Evolutionary conservation across 2,329 filamentous ascomycete species (phyloP).

Genomic region (Fusarium piperis): DNA sequence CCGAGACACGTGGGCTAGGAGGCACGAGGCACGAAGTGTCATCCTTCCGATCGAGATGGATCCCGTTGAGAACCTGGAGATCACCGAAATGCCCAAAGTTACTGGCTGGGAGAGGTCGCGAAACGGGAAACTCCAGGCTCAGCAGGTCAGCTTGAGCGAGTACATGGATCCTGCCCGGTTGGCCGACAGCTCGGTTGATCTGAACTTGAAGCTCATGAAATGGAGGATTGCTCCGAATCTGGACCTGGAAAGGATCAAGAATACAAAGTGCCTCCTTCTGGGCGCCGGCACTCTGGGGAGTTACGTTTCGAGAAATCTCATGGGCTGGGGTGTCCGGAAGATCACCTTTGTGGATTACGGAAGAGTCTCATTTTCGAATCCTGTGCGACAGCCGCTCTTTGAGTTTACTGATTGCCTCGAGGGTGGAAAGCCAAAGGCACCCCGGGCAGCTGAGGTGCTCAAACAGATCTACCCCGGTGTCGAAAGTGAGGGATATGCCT

Average conservation of each 20-base stretch:
- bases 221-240: conserved; percentile 94
- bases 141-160: conserved; percentile 84
- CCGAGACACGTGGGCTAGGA: conserved; percentile 79
- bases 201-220: conserved; percentile 98
- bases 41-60: conserved; percentile 75
- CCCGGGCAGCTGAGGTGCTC: conserved; percentile 80
- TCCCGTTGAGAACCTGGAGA: conserved; percentile 53
- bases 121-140: conserved; percentile 78
- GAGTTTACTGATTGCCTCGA: conserved; percentile 87
- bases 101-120: conserved; percentile 94
- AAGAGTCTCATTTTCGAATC: conserved; percentile 93
- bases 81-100: conserved; percentile 79
- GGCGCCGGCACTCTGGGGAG: conserved; percentile 93
- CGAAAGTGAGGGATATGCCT: conserved; percentile 78
- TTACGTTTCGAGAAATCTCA: conserved; percentile 89
- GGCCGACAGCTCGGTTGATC: conserved; percentile 92
- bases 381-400: conserved; percentile 93
- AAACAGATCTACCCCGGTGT: conserved; percentile 91
- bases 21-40: conserved; percentile 84
- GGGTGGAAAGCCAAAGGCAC: conserved; percentile 86
- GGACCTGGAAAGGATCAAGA: conserved; percentile 87
- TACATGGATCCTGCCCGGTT: conserved; percentile 92
- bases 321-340: conserved; percentile 95
- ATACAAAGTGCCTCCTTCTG: conserved; percentile 87
- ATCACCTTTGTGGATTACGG: conserved; percentile 97